phyloP scores from a whole-genome alignment of 2,329 filamentous ascomycete genomes.

The Colletotrichum zoysiae region DNA sequence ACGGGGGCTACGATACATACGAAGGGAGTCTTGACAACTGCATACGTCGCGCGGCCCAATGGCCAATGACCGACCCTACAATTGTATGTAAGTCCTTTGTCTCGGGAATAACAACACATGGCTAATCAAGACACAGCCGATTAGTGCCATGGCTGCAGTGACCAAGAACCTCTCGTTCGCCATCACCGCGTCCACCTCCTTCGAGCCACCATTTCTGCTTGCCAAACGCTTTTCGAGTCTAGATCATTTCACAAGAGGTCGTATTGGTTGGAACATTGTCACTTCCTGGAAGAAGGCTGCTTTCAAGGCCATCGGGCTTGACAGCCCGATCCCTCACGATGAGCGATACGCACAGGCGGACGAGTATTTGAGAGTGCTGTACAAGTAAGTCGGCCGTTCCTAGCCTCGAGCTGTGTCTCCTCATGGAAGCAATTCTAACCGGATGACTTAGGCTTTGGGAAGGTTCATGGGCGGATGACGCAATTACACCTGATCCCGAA shows the following conservation, averaged over 20 bases:
- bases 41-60: slow-evolving; percentile 72
- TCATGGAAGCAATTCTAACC: slow-evolving; percentile 27
- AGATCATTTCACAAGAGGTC: slow-evolving; percentile 71
- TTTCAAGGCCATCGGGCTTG: slow-evolving; percentile 72
- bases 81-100: slow-evolving; percentile 60
- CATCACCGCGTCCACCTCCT: slow-evolving; percentile 73
- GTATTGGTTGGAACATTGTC: slow-evolving; percentile 77
- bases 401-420: not conserved
- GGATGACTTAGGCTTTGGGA: slow-evolving; percentile 60
- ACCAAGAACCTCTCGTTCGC: slow-evolving; percentile 74
- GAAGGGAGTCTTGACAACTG: slow-evolving; percentile 70
- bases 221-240: slow-evolving; percentile 73
- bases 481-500: slow-evolving; percentile 64
- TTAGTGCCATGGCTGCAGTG: slow-evolving; percentile 75
- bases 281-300: slow-evolving; percentile 70
- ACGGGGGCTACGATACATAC: slow-evolving; percentile 74
- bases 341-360: slow-evolving; percentile 72
- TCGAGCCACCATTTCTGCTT: slow-evolving; percentile 71
- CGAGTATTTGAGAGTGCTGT: slow-evolving; percentile 71
- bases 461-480: slow-evolving; percentile 69
- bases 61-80: slow-evolving; percentile 74
- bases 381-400: slow-evolving; percentile 60
- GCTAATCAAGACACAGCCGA: slow-evolving; percentile 57
- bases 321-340: slow-evolving; percentile 70
- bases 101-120: rapidly evolving